Evolutionary conservation across 2,329 filamentous ascomycete species (phyloP), one percentile per base, ranked within the genome.

Genomic region (Colletotrichum sp.): DNA sequence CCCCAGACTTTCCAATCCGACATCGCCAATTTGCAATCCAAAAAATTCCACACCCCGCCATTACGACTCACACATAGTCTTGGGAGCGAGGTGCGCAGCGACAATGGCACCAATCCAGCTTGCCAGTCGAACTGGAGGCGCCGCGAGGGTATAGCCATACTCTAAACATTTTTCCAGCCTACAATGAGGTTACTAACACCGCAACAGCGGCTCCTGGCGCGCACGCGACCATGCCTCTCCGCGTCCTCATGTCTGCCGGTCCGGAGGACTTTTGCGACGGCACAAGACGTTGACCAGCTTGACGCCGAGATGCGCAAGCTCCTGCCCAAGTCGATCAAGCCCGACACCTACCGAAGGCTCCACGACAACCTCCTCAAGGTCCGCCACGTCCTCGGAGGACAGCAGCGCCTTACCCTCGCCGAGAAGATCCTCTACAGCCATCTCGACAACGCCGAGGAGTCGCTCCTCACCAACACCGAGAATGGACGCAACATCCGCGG

Each of bases 371-470:
- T 98, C 78, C 89, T 92, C 78, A 89, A 95, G 82, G 96, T 98
- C 36, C 90, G 91, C 69, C 90, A 91, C 70, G 91, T 98, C 12
- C 90, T 98, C 39, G 94, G 94, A 52, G 44, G 44, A 65, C 81
- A 86, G 75, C 87, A 89, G 79, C 88, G 89, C 72, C 91, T 99
- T 76, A 98, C 96, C 3, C 91, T 99, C 73, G 96, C 97, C 78
- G 97, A 99, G 87, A 99, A 99, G 91, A 98, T 99, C 82, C 91
- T 99, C 75, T 99, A 99, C 89, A 95, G 96, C 81, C 97, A 99
- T 87, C 89, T 99, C 79, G 94, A 97, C 86, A 95, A 95, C 82
- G 92, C 93, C 8, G 96, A 98, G 86, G 96, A 98, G 84, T 96
- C 95, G 49, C 91, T 99, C 69, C 89, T 98, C 77, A 92, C 91